These are phyloP conservation scores for Trichoderma breve DNA, from an alignment of 2,329 filamentous ascomycete genomes.

Conservation along the genomic window DNA sequence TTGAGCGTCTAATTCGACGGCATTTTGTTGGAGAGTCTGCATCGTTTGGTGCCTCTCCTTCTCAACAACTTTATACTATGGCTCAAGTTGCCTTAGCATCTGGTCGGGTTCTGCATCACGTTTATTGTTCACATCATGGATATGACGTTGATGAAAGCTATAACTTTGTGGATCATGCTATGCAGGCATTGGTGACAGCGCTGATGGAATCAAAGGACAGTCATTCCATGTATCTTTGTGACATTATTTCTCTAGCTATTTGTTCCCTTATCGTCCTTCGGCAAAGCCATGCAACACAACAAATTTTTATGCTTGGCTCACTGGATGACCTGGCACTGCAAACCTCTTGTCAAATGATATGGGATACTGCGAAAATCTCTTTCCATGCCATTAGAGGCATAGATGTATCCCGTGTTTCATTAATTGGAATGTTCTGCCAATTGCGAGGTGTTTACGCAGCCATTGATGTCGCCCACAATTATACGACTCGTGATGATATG, in stretches of 20 bases:
- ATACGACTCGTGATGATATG: background rate
- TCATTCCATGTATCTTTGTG: background rate
- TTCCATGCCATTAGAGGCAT: background rate
- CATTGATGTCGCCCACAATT: background rate
- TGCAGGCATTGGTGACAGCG: background rate
- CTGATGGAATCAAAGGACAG: background rate
- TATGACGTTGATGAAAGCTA: background rate
- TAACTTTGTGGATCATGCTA: background rate
- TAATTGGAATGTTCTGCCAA: background rate
- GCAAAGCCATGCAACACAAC: background rate
- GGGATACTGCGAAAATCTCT: background rate
- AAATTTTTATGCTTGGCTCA: background rate
- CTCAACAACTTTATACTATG: background rate
- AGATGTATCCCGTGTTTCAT: background rate
- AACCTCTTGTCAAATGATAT: background rate
- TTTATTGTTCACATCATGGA: background rate
- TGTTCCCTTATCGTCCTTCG: background rate
- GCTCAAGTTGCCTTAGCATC: background rate
- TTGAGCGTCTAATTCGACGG: background rate
- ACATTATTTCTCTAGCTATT: background rate
- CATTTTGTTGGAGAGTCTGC: background rate
- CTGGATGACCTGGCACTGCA: background rate
- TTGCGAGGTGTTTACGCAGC: background rate
- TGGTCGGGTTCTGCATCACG: background rate
- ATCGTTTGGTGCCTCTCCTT: background rate